Conservation (phyloP, 2,329 filamentous ascomycete genomes). For the Dactylonectria estremocensis region DNA sequence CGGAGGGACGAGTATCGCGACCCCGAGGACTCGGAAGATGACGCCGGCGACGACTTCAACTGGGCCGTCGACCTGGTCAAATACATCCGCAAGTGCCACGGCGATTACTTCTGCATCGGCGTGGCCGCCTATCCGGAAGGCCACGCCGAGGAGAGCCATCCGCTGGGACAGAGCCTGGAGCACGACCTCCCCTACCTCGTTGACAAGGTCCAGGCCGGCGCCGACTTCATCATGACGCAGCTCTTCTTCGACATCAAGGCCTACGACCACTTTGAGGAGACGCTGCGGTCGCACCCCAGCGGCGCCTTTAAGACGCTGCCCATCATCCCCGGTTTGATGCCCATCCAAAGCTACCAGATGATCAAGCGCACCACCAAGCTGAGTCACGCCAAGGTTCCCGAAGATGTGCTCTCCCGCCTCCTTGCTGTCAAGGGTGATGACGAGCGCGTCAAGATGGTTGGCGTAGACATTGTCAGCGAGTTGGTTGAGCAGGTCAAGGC, state of each 20-base stretch:
- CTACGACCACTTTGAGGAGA: conserved; percentile 85
- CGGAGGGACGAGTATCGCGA: conserved; percentile 87
- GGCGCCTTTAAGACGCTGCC: conserved; percentile 88
- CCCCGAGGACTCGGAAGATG: conserved; percentile 70
- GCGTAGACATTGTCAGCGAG: conserved; percentile 87
- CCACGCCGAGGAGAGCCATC: conserved; percentile 91
- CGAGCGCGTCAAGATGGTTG: conserved; percentile 84
- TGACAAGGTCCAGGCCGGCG: conserved; percentile 91
- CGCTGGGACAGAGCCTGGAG: conserved; percentile 77
- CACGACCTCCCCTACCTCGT: conserved; percentile 90
- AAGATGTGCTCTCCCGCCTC: conserved; percentile 77
- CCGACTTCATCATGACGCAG: conserved; percentile 99
- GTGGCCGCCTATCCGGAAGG: conserved; percentile 97
- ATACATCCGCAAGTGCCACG: conserved; percentile 89
- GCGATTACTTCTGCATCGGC: conserved; percentile 96
- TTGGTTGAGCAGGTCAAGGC: conserved; percentile 84
- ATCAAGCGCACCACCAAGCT: conserved; percentile 94
- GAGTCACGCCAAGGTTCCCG: conserved; percentile 88
- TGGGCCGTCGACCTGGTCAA: conserved; percentile 91
- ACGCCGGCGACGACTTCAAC: conserved; percentile 83
- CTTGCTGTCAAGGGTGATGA: conserved; percentile 84
- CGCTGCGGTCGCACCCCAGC: conserved; percentile 84
- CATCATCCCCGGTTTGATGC: conserved; percentile 96
- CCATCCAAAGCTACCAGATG: conserved; percentile 97
- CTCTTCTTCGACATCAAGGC: conserved; percentile 93